Percentiles rank a stretch among this genome's conserved stretches.
Conservation (phyloP, 2,329 filamentous ascomycete species). For the Rhytidhysteron rufulum region DNA sequence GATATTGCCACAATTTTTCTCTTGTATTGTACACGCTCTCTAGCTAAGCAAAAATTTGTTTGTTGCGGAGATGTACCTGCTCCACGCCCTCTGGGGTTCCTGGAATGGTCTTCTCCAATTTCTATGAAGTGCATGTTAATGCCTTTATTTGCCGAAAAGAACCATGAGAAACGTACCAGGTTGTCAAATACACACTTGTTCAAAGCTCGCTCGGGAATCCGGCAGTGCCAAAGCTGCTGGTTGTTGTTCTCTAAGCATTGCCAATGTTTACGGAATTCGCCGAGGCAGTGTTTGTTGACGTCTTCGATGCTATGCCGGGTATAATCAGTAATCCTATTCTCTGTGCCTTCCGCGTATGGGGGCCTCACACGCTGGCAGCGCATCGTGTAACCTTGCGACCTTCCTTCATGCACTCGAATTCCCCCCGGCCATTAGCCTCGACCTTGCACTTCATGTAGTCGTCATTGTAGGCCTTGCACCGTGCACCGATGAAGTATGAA, state of each 20-base stretch:
- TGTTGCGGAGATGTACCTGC: constrained; percentile 47
- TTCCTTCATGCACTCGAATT: constrained; percentile 94
- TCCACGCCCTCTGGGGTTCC: constrained; percentile 46
- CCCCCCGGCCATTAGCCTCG: constrained; percentile 83
- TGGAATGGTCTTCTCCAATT: constrained; percentile 51
- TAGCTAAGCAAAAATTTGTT: constrained; percentile 38
- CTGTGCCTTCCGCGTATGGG: neutral
- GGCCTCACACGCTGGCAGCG: constrained; percentile 80
- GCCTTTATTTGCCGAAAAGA: neutral
- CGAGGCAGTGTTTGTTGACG: constrained; percentile 90
- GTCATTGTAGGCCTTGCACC: constrained; percentile 94
- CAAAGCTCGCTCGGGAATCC: constrained; percentile 78
- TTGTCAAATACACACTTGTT: constrained; percentile 97
- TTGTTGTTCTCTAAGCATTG: constrained; percentile 95
- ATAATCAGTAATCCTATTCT: constrained; percentile 8
- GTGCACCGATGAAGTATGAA: constrained; percentile 93
- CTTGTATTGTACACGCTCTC: constrained; percentile 24
- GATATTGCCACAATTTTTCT: constrained; percentile 1
- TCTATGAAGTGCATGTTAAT: constrained; percentile 26
- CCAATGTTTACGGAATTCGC: constrained; percentile 92
- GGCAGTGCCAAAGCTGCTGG: constrained; percentile 95
- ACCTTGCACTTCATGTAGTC: constrained; percentile 99
- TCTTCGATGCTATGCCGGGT: constrained; percentile 70
- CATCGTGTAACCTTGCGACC: constrained; percentile 94
- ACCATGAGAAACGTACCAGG: constrained; percentile 61